Base-by-base conservation (phyloP, 352 stramenopile genomes). In the Pythium sukuiense region DNA sequence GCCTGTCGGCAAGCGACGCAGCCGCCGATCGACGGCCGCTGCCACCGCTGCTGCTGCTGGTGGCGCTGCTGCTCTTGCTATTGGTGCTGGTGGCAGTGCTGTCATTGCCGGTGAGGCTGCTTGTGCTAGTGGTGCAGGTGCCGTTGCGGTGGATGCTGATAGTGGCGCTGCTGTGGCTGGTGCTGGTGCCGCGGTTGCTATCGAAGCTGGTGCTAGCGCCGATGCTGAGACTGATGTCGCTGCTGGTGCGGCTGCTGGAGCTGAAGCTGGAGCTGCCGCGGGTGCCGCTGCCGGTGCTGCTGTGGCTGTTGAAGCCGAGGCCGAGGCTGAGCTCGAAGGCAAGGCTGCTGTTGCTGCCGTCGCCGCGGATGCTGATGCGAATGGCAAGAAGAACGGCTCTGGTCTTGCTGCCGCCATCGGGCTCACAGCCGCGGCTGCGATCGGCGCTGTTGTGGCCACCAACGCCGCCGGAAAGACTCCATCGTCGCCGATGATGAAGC, bases 401-500 rank as follows among this genome's bases (percentile, higher is more conserved):
- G 59, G 48, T 26, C 48, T 65, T 26, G 59, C 50, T 37, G 26
- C 58, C 4, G 58, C 46, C 3, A 27, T 64, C 13, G 59, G 59
- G 6, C 32, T 65, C 32, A 20, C 37, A n/a, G 52, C 60, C 2
- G 49, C 35, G 13, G 50, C 27, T 16, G 52, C 60, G 12, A 41
- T 60, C 16, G 60, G 50, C 9, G 52, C 37, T 46, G 60, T 52
- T 18, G 52, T 55, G n/a, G 37, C 52, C 7, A 26, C 37, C 11
- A 29, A n/a, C 16, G 20, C 11, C 48, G 32, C 54, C 0, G 20
- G 32, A 7, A 50, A 60, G 24, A 48, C 13, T 8, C 39, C 39
- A 48, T 7, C 55, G 55, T 48, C 57, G 2, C 57, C 57, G 14
- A 55, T 55, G 57, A 41, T 45, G 39, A 66, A 60, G 41, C 50